phyloP scores from a whole-genome alignment of 2,329 filamentous ascomycete genomes.

The Myriosclerotinia duriaeana region DNA sequence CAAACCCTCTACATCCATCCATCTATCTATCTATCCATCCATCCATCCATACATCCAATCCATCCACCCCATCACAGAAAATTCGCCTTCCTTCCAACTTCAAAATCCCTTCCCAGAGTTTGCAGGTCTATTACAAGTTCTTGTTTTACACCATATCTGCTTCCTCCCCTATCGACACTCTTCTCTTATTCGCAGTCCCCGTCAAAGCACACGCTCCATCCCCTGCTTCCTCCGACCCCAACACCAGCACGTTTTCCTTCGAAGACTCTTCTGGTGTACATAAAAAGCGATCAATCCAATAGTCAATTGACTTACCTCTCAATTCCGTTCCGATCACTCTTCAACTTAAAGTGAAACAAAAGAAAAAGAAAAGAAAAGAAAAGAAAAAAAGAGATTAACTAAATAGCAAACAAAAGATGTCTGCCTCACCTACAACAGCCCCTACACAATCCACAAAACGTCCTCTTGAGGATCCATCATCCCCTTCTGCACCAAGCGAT shows the following conservation, averaged over 20 bases:
- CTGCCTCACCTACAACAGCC: slow-evolving; percentile 62
- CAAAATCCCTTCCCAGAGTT: slow-evolving; percentile 40
- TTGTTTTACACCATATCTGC: slow-evolving; percentile 42
- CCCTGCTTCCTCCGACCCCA: slow-evolving; percentile 42
- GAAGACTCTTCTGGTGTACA: slow-evolving; percentile 83
- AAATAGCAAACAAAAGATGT: slow-evolving; percentile 61
- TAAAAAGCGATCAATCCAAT: slow-evolving; percentile 64
- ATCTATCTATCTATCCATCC: neutral
- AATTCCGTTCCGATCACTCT: slow-evolving; percentile 46
- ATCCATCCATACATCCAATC: no score
- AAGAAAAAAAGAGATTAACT: slow-evolving; percentile 39
- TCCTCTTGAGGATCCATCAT: slow-evolving; percentile 94
- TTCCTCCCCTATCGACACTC: slow-evolving; percentile 39
- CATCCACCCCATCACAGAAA: slow-evolving; percentile 17
- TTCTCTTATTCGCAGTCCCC: slow-evolving; percentile 41
- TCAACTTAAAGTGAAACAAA: slow-evolving; percentile 36
- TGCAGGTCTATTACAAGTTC: slow-evolving; percentile 33
- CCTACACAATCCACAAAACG: slow-evolving; percentile 79
- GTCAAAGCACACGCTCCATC: slow-evolving; percentile 40
- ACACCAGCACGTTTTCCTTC: slow-evolving; percentile 93
- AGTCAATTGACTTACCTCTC: slow-evolving; percentile 49
- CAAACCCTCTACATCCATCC: slow-evolving; percentile 32
- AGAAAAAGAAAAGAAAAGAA: neutral
- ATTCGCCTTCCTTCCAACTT: slow-evolving; percentile 31
- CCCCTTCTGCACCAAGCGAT: slow-evolving; percentile 84